Evolutionary conservation across 2,329 filamentous ascomycete genomes (phyloP).

Genomic region (Cytospora paraplurivora): DNA sequence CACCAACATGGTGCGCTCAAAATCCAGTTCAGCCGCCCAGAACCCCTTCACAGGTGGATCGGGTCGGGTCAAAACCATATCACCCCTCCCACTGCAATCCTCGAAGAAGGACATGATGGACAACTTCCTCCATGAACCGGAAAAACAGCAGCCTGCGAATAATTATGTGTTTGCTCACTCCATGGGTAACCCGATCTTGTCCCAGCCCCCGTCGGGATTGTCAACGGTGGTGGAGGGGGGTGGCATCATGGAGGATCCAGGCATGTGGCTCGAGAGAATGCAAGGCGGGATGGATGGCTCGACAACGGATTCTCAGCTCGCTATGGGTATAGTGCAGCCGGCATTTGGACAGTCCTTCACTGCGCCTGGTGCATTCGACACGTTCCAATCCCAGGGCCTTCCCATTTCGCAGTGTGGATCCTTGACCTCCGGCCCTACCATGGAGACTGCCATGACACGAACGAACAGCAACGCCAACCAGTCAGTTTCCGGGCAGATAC

Average conservation of each 20-base stretch:
- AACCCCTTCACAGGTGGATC: slow-evolving; percentile 43
- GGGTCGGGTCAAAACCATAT: slow-evolving; percentile 40
- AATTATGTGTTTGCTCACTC: slow-evolving; percentile 28
- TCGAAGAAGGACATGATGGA: slow-evolving; percentile 23
- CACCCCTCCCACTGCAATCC: slow-evolving; percentile 30
- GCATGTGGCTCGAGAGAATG: slow-evolving; percentile 31
- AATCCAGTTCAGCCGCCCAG: slow-evolving; percentile 45
- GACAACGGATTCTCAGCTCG: not conserved
- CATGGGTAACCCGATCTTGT: slow-evolving; percentile 9
- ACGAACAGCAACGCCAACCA: slow-evolving; percentile 44
- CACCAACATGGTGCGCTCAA: slow-evolving; percentile 48
- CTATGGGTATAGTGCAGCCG: slow-evolving; percentile 1
- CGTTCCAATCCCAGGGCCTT: slow-evolving; percentile 30
- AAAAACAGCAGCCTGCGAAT: slow-evolving; percentile 29
- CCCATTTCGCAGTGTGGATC: slow-evolving; percentile 46
- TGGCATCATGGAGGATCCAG: slow-evolving; percentile 31
- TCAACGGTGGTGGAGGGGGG: slow-evolving; percentile 18
- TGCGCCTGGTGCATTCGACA: slow-evolving; percentile 18
- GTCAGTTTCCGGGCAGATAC: slow-evolving; percentile 33
- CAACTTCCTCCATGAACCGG: slow-evolving; percentile 28
- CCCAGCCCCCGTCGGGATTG: slow-evolving; percentile 7
- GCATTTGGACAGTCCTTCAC: slow-evolving; percentile 24
- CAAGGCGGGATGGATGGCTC: slow-evolving; percentile 15
- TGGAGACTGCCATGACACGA: slow-evolving; percentile 46
- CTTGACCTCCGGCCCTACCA: slow-evolving; percentile 44